Conservation (phyloP, 2,329 filamentous ascomycete species). For the Davidsoniella virescens region DNA sequence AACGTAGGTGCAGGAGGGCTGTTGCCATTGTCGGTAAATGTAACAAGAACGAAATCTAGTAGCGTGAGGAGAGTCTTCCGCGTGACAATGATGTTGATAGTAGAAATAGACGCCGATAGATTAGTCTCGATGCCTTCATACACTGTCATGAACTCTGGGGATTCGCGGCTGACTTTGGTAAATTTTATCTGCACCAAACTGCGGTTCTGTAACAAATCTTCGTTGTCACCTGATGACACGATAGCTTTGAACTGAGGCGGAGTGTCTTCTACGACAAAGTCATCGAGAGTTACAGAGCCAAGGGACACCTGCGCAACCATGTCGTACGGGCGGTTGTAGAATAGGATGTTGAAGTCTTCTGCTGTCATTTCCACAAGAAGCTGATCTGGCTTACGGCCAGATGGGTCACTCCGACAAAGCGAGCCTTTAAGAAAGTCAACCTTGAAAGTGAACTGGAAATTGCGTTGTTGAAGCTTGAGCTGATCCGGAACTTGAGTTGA, state of each 20-base stretch:
- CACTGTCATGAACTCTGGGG: constrained; percentile 80
- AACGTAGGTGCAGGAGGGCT: constrained; percentile 18
- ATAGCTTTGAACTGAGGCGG: constrained; percentile 90
- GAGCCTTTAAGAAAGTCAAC: constrained; percentile 91
- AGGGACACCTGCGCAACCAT: constrained; percentile 87
- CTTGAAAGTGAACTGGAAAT: constrained; percentile 92
- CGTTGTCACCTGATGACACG: constrained; percentile 62
- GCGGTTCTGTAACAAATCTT: constrained; percentile 59
- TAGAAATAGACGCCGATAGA: constrained; percentile 77
- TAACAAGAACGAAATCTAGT: constrained; percentile 83
- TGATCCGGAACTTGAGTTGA: constrained; percentile 4
- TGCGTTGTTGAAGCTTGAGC: constrained; percentile 62
- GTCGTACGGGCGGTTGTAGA: constrained; percentile 77
- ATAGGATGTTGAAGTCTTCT: constrained; percentile 72
- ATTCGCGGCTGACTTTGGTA: constrained; percentile 72
- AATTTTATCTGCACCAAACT: constrained; percentile 84
- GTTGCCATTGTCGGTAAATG: constrained; percentile 51
- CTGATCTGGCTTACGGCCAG: constrained; percentile 58
- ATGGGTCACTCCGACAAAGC: constrained; percentile 70
- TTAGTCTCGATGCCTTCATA: constrained; percentile 93
- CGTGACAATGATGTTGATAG: constrained; percentile 91
- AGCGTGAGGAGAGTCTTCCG: constrained; percentile 82
- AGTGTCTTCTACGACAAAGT: constrained; percentile 73
- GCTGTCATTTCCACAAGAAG: constrained; percentile 83
- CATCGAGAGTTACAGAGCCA: constrained; percentile 74